Percentiles rank a stretch among this genome's conserved stretches.
These are phyloP conservation scores for Aspergillus hiratsukae DNA, from an alignment of 2,329 filamentous ascomycete genomes.

Conservation along the genomic window DNA sequence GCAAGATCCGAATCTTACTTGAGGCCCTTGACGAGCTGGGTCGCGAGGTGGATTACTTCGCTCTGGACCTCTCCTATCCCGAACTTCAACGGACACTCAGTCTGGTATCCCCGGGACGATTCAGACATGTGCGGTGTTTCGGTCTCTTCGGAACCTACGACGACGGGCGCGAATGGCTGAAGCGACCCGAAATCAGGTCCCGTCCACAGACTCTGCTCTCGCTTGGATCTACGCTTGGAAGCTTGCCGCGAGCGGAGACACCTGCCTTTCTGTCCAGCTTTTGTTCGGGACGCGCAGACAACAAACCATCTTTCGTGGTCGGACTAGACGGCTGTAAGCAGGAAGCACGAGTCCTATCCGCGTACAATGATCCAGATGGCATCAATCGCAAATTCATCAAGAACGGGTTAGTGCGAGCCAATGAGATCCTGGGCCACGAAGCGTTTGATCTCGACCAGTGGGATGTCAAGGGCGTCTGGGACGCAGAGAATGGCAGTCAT, in stretches of 20 bases:
- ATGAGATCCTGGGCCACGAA: slow-evolving; percentile 62
- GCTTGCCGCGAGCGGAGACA: slow-evolving; percentile 3
- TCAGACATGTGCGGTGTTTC: slow-evolving; percentile 67
- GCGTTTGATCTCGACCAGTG: slow-evolving; percentile 67
- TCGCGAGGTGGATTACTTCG: slow-evolving; percentile 78
- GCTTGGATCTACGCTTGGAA: slow-evolving; percentile 9
- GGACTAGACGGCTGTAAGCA: slow-evolving; percentile 42
- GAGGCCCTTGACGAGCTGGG: slow-evolving; percentile 68
- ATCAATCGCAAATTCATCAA: slow-evolving; percentile 8
- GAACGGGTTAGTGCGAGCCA: slow-evolving; percentile 47
- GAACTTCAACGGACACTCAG: slow-evolving; percentile 72
- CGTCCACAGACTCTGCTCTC: slow-evolving; percentile 7
- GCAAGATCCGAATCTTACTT: slow-evolving; percentile 77
- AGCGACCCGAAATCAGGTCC: slow-evolving; percentile 50
- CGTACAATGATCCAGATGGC: slow-evolving; percentile 45
- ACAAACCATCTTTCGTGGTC: slow-evolving; percentile 2
- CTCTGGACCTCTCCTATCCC: slow-evolving; percentile 70
- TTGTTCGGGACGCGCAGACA: not conserved
- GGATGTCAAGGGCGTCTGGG: slow-evolving; percentile 60
- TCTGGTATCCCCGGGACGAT: slow-evolving; percentile 53
- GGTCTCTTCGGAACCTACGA: slow-evolving; percentile 83
- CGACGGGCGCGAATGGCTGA: slow-evolving; percentile 75
- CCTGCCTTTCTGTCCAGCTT: slow-evolving; percentile 7
- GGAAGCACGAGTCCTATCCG: slow-evolving; percentile 69
- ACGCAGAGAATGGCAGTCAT: slow-evolving; percentile 7